These are phyloP conservation scores for Debaryomyces coudertii DNA, from an alignment of 1,139 yeast species.

Conservation along the genomic window DNA sequence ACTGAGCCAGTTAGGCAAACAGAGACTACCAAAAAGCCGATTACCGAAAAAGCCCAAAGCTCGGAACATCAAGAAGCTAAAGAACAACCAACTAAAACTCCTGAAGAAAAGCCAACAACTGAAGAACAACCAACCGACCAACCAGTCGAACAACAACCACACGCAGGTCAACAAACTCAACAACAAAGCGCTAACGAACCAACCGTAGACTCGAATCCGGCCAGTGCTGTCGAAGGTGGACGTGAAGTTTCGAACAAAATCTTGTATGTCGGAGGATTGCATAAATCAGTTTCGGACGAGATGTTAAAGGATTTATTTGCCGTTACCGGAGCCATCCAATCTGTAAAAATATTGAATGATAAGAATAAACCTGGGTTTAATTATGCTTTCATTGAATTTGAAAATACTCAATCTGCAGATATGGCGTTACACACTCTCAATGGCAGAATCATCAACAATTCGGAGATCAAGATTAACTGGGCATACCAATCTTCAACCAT, in stretches of 20 bases:
- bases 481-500: constrained; percentile 71
- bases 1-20: constrained; percentile 10
- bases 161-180: constrained; percentile 15
- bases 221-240: constrained; percentile 78
- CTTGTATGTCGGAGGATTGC: constrained; percentile 77
- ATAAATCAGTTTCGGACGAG: constrained; percentile 66
- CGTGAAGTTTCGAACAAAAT: constrained; percentile 75
- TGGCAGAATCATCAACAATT: constrained; percentile 55
- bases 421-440: constrained; percentile 63
- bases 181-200: constrained; percentile 5
- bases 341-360: constrained; percentile 72
- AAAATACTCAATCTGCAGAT: constrained; percentile 58
- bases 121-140: constrained; percentile 11
- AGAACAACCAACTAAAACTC: background rate
- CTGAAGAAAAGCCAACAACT: background rate
- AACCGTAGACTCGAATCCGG: constrained; percentile 39
- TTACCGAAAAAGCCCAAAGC: background rate
- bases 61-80: background rate
- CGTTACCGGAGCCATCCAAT: constrained; percentile 60
- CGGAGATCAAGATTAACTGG: constrained; percentile 71
- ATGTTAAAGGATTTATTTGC: constrained; percentile 62
- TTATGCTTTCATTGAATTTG: constrained; percentile 84
- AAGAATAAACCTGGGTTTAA: constrained; percentile 74
- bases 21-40: constrained; percentile 7
- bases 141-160: constrained; percentile 21